Evolutionary conservation across 495 filamentous ascomycete species (phyloP), one percentile per base, ranked within the genome.

Genomic region (Aspergillus conjunctus): DNA sequence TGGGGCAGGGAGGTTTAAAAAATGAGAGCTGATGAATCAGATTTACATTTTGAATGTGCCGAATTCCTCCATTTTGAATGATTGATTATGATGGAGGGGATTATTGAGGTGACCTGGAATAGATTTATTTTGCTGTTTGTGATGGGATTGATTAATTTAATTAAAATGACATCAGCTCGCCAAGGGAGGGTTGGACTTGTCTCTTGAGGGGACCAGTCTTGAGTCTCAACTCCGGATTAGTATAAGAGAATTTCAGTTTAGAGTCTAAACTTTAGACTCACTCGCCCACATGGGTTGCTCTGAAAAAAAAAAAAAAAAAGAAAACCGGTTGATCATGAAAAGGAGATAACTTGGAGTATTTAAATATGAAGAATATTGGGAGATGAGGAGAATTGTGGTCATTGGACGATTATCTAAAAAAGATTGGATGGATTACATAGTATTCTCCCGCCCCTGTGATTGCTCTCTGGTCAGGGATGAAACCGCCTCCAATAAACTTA

Each of bases 1-100:
- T 61, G 58, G 51, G 58, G 58, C 51, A 3, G 37, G 37, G 22
- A 17, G 43, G 31, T 55, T 43, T 9, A 51, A 61, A 31, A 30
- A 18, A 49, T 46, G 51, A 43, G 31, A 60, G 43, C 44, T 37
- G 58, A 60, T 49, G 31, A 21, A 60, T 60, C 58, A 60, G 41
- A 54, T 49, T 45, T 32, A 12, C 4, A 8, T 37, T 37, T 37
- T 41, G 37, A 41, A 9, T 14, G 14, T 8, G 14, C 3, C 9
- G 34, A 37, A 8, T 37, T 37, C 33, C 34, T 37, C n/a, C 26
- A 26, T 26, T 26, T 5, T 26, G 26, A 26, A 26, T 26, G 26
- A 26, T 26, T 26, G 26, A 26, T 26, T 26, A 26, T 26, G 26
- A 2, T 26, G 26, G 2, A 2, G 26, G 26, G 26, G 5, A 26